A percentile compares a stretch with the other conserved stretches of the same genome.
These are phyloP conservation scores for Penium margaritaceum DNA, from an alignment of 139 green algal species.

Conservation along the genomic window DNA sequence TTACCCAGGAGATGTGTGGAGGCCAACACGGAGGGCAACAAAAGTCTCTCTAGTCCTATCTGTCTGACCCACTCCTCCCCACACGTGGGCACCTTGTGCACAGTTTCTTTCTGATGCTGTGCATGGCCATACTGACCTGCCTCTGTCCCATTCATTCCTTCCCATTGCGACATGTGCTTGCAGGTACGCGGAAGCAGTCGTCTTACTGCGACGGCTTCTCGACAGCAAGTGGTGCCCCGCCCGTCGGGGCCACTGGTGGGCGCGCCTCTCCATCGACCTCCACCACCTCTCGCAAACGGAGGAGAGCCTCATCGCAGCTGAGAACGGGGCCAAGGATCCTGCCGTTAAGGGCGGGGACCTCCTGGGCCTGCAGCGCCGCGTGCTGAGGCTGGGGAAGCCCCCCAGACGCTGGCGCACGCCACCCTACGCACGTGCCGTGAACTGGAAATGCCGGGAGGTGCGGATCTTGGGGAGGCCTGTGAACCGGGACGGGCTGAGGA, in stretches of 20 bases:
- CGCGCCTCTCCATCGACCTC: conserved; percentile 7
- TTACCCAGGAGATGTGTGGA: no score
- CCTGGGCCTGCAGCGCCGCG: conserved; percentile 13
- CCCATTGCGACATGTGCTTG: no score
- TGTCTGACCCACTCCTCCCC: no score
- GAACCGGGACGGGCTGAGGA: conserved; percentile 30
- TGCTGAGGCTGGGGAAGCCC: conserved; percentile 6
- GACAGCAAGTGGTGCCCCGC: background rate
- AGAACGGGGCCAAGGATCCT: conserved; percentile 8
- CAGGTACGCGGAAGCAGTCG: conserved; percentile 16
- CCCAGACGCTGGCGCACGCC: conserved; percentile 19
- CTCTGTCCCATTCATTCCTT: no score
- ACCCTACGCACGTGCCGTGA: background rate
- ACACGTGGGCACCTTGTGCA: no score
- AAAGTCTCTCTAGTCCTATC: no score
- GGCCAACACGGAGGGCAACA: no score
- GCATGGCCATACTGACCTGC: no score
- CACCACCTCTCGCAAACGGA: conserved; percentile 1
- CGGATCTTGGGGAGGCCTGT: conserved; percentile 29
- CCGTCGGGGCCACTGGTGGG: conserved; percentile 6
- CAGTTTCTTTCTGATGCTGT: no score
- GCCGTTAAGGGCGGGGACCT: conserved; percentile 9
- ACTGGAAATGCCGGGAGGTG: background rate
- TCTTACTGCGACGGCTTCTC: background rate
- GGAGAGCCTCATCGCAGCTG: conserved; percentile 15